A percentile compares a stretch with the other conserved stretches of the same genome.
Conservation (phyloP, 192 early-diverging fungal genomes). For the Pilobolus umbonatus region DNA sequence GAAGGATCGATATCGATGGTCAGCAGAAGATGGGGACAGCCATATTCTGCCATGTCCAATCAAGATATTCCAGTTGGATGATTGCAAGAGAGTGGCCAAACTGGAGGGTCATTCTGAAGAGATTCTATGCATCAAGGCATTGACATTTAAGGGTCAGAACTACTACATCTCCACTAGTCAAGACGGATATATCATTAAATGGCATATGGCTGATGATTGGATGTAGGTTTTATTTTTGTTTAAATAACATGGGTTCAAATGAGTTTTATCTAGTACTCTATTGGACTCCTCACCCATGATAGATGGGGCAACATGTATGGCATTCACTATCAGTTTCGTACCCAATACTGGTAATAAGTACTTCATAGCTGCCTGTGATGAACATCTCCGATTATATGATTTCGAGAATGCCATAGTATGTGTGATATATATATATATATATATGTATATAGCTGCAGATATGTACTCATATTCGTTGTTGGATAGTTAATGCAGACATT, state of each 20-base stretch:
- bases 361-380: slow-evolving; percentile 88
- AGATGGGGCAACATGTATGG: slow-evolving; percentile 92
- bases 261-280: no score
- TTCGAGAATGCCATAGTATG: slow-evolving; percentile 73
- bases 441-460: slow-evolving; percentile 1
- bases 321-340: slow-evolving; percentile 90
- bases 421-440: no score
- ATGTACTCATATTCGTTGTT: background rate
- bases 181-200: slow-evolving; percentile 90
- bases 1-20: slow-evolving; percentile 87
- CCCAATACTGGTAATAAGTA: slow-evolving; percentile 92
- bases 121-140: slow-evolving; percentile 73
- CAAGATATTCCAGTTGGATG: slow-evolving; percentile 82
- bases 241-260: slow-evolving; percentile 18
- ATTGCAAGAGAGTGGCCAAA: slow-evolving; percentile 74
- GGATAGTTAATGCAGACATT: slow-evolving; percentile 57
- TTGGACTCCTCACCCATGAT: slow-evolving; percentile 61
- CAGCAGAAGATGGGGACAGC: slow-evolving; percentile 86
- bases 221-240: slow-evolving; percentile 46
- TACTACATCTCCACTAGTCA: slow-evolving; percentile 90
- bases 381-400: slow-evolving; percentile 84
- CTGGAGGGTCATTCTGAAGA: slow-evolving; percentile 87
- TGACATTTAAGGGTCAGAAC: slow-evolving; percentile 72
- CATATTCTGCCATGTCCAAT: slow-evolving; percentile 91
- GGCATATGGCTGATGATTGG: slow-evolving; percentile 83